Evolutionary conservation across 2,329 filamentous ascomycete species (phyloP), one percentile per base, ranked within the genome.

Genomic region (Hypoxylon sp.): DNA sequence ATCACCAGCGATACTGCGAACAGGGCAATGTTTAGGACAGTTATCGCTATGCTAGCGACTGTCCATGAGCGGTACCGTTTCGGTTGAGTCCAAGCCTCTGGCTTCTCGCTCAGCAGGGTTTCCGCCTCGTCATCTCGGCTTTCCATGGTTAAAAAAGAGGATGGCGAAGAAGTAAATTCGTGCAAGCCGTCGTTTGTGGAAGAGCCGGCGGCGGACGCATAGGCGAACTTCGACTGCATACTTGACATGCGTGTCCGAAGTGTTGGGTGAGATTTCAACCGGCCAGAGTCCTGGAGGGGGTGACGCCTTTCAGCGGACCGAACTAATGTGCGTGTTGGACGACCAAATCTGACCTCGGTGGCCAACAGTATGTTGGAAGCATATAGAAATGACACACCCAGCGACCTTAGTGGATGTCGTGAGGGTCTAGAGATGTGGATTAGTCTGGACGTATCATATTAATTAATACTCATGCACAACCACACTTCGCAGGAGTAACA

Each of bases 1-100:
- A 69, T 63, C 19, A 39, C 39, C 2, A 69, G 37, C 4, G 67
- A 69, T 57, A 52, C 51, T 17, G 37, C 35, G 24, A 70, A 65
- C 13, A 65, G 17, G n/a, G 47, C 27, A 48, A 65, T 42, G 17
- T 69, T 69, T 2, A 57, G 24, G 19, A 42, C n/a, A 7, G 63
- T 65, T 52, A 67, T 46, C 4, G 52, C 10, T 35, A 69, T 6
- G 11, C 32, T 17, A 13, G 46, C 10, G 15, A 17, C 55, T 39
- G 48, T 21, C 15, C 42, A 54, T 48, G 47, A 32, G 7, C 17
- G 44, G 19, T 21, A 11, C 21, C 48, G 51, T 24, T 19, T 61
- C 7, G 24, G 27, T 8, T 17, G 31, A 19, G 37, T 46, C 11
- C 32, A 35, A 17, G 7, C 8, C 35, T 21, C 50, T 31, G 29